Base-by-base conservation (phyloP, 805 yeast species). In the Barnettozyma californica region DNA sequence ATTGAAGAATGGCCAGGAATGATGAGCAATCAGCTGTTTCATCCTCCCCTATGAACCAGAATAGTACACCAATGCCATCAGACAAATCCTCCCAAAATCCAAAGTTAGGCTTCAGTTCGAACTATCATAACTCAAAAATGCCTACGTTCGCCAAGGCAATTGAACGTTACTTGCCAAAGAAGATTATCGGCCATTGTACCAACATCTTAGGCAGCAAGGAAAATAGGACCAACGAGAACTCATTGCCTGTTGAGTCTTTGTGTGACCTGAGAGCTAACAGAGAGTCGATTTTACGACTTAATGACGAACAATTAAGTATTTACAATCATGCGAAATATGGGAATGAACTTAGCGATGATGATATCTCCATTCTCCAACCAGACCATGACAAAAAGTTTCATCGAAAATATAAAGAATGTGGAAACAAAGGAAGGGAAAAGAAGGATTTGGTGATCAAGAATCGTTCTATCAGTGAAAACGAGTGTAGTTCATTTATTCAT, bases 331-430 rank as follows among this genome's bases (percentile, higher is more conserved):
- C n/a, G 1, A 41, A 53, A 8, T 56, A 56, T 35, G 44, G 46
- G 3, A 44, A 43, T 14, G 29, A 37, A 2, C 41, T 52, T 14
- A 54, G 57, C 31, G 57, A 54, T 38, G 57, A 56, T 39, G 59
- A 56, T 31, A 20, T 38, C 8, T 50, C 51, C 9, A 45, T 53
- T 19, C 26, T 53, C 11, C 45, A 19, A 18, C 16, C 33, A 13
- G 33, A 35, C 10, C 38, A 35, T 35, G 38, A 19, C 38, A 35
- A 16, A 21, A 35, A 35, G 38, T 29, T 29, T 13, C 14, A 29
- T 29, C 33, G 33, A n/a, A 29, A 29, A 29, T 3, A 3, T 3
- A 29, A 13, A 5, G 16, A 29, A 2, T 5, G 7, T 13, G 4
- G 4, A 2, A 14, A 11, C 26, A 14, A 27, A 14, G 31, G 33